phyloP scores from a whole-genome alignment of 495 filamentous ascomycete genomes.

The Apiosordaria backusii region DNA sequence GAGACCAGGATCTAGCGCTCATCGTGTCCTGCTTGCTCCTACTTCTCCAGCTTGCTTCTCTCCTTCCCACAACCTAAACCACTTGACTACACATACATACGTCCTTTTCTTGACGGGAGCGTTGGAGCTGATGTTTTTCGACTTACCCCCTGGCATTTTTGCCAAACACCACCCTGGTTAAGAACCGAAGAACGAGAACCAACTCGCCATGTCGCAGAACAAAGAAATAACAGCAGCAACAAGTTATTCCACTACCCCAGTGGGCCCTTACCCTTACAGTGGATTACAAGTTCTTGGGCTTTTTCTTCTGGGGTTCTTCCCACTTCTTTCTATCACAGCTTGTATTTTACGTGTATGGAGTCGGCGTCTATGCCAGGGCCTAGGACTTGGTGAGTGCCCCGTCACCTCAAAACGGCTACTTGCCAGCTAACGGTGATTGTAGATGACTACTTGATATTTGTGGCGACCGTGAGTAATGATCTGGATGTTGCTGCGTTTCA shows the following conservation, averaged over 20 bases:
- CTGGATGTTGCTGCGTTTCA: background rate
- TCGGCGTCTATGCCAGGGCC: conserved; percentile 28
- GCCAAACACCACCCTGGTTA: background rate
- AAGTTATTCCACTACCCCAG: conserved; percentile 4
- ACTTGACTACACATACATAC: background rate
- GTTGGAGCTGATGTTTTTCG: background rate
- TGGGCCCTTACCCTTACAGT: conserved; percentile 21
- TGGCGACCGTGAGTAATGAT: conserved; percentile 32
- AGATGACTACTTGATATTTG: conserved; percentile 42
- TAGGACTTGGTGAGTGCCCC: conserved; percentile 32
- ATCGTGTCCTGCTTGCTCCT: background rate
- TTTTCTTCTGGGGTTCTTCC: conserved; percentile 39
- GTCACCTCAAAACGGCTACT: background rate
- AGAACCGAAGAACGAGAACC: too few relatives aligned
- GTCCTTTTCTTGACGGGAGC: background rate
- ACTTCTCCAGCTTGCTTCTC: background rate
- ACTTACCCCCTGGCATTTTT: background rate
- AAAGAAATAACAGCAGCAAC: background rate
- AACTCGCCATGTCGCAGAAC: background rate
- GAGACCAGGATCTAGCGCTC: background rate
- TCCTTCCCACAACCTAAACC: background rate
- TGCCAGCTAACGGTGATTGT: background rate
- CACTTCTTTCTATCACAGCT: conserved; percentile 36
- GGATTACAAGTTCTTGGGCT: conserved; percentile 38
- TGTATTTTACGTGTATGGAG: conserved; percentile 41